Evolutionary conservation across 2,329 filamentous ascomycete genomes (phyloP), one percentile per base, ranked within the genome.

Genomic region (Verticillium nubilum): DNA sequence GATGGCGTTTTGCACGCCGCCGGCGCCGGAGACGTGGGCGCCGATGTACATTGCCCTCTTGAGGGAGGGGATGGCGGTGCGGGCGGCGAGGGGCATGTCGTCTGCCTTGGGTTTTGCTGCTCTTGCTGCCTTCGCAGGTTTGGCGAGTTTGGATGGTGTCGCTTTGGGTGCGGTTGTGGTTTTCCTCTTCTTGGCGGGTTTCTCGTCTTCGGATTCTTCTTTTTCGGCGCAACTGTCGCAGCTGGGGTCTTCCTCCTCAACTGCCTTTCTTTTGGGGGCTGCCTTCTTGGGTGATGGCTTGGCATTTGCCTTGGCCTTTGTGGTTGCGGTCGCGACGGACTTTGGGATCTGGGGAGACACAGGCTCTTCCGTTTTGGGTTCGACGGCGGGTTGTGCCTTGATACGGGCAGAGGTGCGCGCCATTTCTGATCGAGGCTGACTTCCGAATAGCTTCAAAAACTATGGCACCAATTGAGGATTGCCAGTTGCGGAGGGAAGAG

Each of bases 1-100:
- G 60, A 98, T 82, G 0, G 93, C 84, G 73, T 98, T 97, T 60
- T 97, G 92, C 0, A 98, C 90, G 58, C 93, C 91, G 78, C 93
- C 94, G 28, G 95, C 92, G 63, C 85, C 87, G 73, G 90, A 95
- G 62, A 98, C 92, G 72, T 99, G 95, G 1, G 95, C 95, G 17
- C 95, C 95, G 59, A 99, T 88, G 68, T 90, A 88, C 83, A 97
- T 90, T 13, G 80, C 74, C 70, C 80, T 83, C 71, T 88, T 87
- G 62, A 94, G 78, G 1, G 86, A 85, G 13, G 74, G 66, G 29
- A 86, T 73, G 4, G 81, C 74, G 0, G 92, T 93, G 35, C 95
- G 84, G 27, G 80, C 77, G 23, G 86, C 88, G 1, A 97, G 73
- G 0, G 90, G 86, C 79, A 86, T 85, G 27, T 66, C 66, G 58